Evolutionary conservation across 176 grass and related monocot genomes (phyloP), one percentile per base, ranked within the genome.

Genomic region (Eleusine coracana): DNA sequence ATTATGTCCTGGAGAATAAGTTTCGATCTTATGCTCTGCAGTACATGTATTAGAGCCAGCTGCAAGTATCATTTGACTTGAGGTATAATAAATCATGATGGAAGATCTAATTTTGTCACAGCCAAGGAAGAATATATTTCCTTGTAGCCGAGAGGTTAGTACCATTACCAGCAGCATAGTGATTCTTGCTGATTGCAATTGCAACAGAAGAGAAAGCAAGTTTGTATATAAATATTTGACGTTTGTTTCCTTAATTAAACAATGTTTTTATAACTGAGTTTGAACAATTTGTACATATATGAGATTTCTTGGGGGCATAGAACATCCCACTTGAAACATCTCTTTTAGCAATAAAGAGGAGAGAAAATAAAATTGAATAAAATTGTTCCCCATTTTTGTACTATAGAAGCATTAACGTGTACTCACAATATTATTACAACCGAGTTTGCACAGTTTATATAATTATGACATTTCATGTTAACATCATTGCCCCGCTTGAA

Each of bases 271-370:
- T 39, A 18, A 10, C 64, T 7, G 16, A 86, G 11, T 29, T 36
- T 75, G 31, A 17, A 73, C 36, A n/a, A 34, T 42, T 31, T 86
- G 68, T 80, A 73, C 12, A 50, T 17, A 79, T 60, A 86, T n/a
- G 36, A 10, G 10, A 65, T 48, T 73, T 80, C 52, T 62, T 86
- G 12, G 66, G 42, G 13, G 52, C 36, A 44, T 27, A 13, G 18
- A 11, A 25, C 3, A 14, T 0, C 46, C 15, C 44, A 66, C 44
- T 66, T 38, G 29, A 80, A 51, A 31, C 34, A 39, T 41, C 46
- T 56, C 18, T 42, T 67, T 55, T 10, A 17, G 18, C 15, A 15
- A 37, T 45, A 48, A 59, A 81, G 67, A 59, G 37, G 9, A 23
- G 10, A 38, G 10, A 67, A 62, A 51, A n/a, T n/a, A 9, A 51